Conservation (phyloP, 495 filamentous ascomycete species). For the Darksidea phi region DNA sequence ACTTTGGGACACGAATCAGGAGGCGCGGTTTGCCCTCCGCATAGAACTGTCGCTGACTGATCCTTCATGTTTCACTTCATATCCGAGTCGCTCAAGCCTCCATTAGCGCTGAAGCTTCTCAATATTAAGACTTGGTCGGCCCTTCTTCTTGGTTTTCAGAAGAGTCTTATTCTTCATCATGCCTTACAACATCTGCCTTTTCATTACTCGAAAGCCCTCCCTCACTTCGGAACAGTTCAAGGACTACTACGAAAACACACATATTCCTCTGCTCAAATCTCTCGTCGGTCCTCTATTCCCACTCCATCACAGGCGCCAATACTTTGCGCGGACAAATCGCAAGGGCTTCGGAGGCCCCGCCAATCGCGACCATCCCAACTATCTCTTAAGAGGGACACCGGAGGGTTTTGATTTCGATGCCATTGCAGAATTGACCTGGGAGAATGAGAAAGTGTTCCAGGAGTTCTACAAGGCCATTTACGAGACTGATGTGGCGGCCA, state of each 20-base stretch:
- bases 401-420: slow-evolving; percentile 15
- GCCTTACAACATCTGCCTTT: slow-evolving; percentile 10
- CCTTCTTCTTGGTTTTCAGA: background rate
- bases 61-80: too few relatives aligned
- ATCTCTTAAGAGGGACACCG: slow-evolving; percentile 5
- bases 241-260: slow-evolving; percentile 15
- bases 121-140: background rate
- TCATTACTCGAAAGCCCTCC: slow-evolving; percentile 13
- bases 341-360: slow-evolving; percentile 12
- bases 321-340: slow-evolving; percentile 4
- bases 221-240: slow-evolving; percentile 10
- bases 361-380: slow-evolving; percentile 2
- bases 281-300: slow-evolving; percentile 12
- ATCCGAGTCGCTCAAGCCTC: too few relatives aligned
- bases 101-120: background rate
- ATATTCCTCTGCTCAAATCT: slow-evolving; percentile 12
- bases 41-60: too few relatives aligned
- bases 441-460: slow-evolving; percentile 11
- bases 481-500: background rate
- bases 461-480: slow-evolving; percentile 14
- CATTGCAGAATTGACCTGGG: slow-evolving; percentile 7
- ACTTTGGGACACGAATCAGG: too few relatives aligned
- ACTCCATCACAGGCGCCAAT: background rate
- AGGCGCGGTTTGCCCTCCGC: too few relatives aligned
- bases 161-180: background rate